Evolutionary conservation across 1,284 basidiomycete genomes (phyloP), one percentile per base, ranked within the genome.

Genomic region (Ustilago shanxiensis): DNA sequence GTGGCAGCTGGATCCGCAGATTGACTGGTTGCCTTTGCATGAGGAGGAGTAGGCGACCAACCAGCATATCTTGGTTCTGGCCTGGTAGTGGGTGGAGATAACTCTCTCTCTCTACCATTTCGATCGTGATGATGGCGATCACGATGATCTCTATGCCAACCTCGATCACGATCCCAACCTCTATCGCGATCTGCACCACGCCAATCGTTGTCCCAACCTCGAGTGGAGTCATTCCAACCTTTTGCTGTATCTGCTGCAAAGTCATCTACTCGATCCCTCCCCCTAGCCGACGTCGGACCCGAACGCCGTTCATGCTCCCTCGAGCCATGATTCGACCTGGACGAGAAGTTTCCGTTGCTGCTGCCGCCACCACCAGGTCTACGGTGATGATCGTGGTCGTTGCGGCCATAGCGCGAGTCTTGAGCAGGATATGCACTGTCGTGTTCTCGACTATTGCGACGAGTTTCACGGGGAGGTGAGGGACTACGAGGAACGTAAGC

Each of bases 11-110:
- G 11, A n/a, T 49, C 47, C n/a, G 47, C 10, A 33, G 51, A 26
- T 7, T 57, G 24, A 11, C 54, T 47, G 28, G 14, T 49, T 6
- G 52, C 18, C 14, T 56, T 52, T 28, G 8, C 37, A 1, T 57
- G 35, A 2, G 68, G 71, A 14, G 71, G 71, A 13, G 71, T 68
- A 0, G 66, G 66, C 2, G 71, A 65, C 71, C 71, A 73, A 2
- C 66, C 41, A 2, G 53, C 52, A 41, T 51, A 67, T 0, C n/a
- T 53, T 33, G 33, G 47, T 26, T 60, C 66, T 47, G 41, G 37
- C 0, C 20, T 13, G 54, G 29, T 7, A 62, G 68, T 7, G 68
- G 68, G 68, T 7, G 68, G 68, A 37, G 63, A 61, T 4, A 49
- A 11, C 14, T 58, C 62, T 5, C 59, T 61, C 3, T 62, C 69